These are phyloP conservation scores for Colletotrichum karsti DNA, from an alignment of 2,329 filamentous ascomycete genomes.

Conservation along the genomic window DNA sequence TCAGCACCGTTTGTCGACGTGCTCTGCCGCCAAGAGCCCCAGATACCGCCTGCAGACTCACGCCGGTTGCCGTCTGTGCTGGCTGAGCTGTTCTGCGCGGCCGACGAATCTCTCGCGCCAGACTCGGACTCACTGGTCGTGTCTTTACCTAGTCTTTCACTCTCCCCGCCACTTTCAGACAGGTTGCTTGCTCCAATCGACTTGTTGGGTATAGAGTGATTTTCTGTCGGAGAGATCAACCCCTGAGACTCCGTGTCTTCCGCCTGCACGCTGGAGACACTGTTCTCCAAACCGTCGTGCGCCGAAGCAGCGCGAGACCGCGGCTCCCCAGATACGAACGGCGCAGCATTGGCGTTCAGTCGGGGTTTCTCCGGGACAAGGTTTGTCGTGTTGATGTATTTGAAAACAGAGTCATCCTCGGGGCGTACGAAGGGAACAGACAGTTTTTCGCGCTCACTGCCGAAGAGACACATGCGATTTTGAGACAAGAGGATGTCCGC, in stretches of 20 bases:
- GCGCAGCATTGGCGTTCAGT: conserved; percentile 61
- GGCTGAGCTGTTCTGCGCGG: conserved; percentile 8
- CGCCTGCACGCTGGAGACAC: conserved; percentile 35
- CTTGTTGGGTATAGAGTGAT: conserved; percentile 44
- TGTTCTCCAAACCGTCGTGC: conserved; percentile 28
- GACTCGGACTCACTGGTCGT: conserved; percentile 17
- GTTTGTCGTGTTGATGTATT: conserved; percentile 73
- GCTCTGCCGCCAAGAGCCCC: conserved; percentile 76
- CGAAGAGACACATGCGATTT: conserved; percentile 87
- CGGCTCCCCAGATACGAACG: conserved; percentile 49
- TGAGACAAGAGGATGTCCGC: conserved; percentile 93
- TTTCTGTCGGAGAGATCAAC: conserved; percentile 45
- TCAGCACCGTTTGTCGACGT: conserved; percentile 58
- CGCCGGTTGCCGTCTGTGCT: conserved; percentile 41
- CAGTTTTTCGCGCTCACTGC: conserved; percentile 86
- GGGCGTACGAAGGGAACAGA: conserved; percentile 92
- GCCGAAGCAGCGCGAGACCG: conserved; percentile 34
- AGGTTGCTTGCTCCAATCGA: conserved; percentile 42
- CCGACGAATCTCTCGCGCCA: conserved; percentile 2
- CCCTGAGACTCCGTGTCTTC: conserved; percentile 36
- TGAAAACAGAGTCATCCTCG: conserved; percentile 85
- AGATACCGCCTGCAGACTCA: conserved; percentile 65
- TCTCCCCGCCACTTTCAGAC: conserved; percentile 55
- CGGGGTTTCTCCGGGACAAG: conserved; percentile 63
- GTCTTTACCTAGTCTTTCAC: conserved; percentile 45